Evolutionary conservation across 176 grass and related monocot genomes (phyloP).

Genomic region (Avena sativa): DNA sequence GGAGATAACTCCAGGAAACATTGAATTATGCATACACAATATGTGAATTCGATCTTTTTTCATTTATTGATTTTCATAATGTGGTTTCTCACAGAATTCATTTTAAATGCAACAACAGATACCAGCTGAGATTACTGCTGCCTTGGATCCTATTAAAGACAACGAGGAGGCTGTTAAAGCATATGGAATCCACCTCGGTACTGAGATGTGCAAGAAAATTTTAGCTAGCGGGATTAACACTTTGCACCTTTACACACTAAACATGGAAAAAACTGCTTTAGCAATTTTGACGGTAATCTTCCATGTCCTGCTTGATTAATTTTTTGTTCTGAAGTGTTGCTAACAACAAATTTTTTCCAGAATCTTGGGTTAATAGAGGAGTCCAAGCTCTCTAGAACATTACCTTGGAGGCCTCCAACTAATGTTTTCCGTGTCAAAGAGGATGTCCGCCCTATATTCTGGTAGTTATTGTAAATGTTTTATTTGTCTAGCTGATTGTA

Average conservation of each 20-base stretch:
- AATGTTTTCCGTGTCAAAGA: conserved; percentile 92
- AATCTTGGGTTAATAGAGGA: conserved; percentile 88
- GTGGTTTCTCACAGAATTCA: background rate
- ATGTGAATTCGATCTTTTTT: background rate
- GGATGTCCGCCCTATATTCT: conserved; percentile 91
- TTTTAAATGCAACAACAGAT: conserved; percentile 54
- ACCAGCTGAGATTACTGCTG: conserved; percentile 73
- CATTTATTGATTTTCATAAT: conserved; percentile 25
- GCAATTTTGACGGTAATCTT: conserved; percentile 71
- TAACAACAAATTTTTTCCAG: conserved; percentile 40
- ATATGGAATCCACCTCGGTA: conserved; percentile 86
- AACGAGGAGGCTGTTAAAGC: conserved; percentile 83
- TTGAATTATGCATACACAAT: background rate
- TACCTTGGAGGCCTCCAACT: conserved; percentile 80
- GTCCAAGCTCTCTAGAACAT: conserved; percentile 72
- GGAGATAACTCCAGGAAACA: conserved; percentile 11
- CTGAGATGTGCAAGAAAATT: conserved; percentile 96
- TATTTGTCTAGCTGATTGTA: conserved; percentile 19
- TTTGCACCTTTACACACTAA: conserved; percentile 87
- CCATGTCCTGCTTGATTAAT: conserved; percentile 27
- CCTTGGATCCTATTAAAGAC: conserved; percentile 84
- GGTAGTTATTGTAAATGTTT: conserved; percentile 47
- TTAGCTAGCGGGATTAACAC: conserved; percentile 84
- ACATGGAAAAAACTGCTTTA: conserved; percentile 90
- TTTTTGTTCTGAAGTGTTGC: background rate